phyloP scores from a whole-genome alignment of 176 grass and related monocot species.

The Guadua angustifolia region DNA sequence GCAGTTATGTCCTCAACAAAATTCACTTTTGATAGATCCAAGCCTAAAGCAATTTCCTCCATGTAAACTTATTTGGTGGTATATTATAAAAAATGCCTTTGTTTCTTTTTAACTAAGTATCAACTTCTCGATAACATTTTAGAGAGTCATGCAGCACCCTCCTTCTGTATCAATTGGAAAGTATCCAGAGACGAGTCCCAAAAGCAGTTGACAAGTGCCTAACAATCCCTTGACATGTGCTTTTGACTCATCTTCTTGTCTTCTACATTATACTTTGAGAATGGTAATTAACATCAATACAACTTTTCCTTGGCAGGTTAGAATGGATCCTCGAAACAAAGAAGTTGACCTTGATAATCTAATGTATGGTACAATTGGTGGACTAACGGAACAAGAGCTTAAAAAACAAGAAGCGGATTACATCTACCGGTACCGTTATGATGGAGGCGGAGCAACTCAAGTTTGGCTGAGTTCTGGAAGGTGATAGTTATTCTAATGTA shows the following conservation, averaged over 20 bases:
- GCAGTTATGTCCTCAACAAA: conserved; percentile 19
- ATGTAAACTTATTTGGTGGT: conserved; percentile 17
- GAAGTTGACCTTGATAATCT: conserved; percentile 72
- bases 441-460: conserved; percentile 94
- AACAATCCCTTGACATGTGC: conserved; percentile 18
- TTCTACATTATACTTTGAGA: conserved; percentile 25
- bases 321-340: conserved; percentile 98
- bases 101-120: conserved; percentile 9
- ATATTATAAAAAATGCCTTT: background rate
- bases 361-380: conserved; percentile 68
- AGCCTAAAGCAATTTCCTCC: conserved; percentile 9
- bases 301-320: conserved; percentile 65
- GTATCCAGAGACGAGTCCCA: conserved; percentile 20
- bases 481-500: conserved; percentile 52
- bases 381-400: conserved; percentile 87
- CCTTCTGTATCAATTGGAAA: conserved; percentile 21
- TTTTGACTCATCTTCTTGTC: background rate
- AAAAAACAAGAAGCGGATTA: conserved; percentile 94
- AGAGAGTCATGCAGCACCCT: background rate
- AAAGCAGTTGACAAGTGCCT: conserved; percentile 8
- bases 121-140: conserved; percentile 11
- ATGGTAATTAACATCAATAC: background rate
- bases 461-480: conserved; percentile 99
- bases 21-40: conserved; percentile 2
- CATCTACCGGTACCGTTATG: conserved; percentile 92